Percentiles rank a stretch among this genome's conserved stretches.
phyloP scores from a whole-genome alignment of 768 basidiomycete species.

The Mycena indigotica region DNA sequence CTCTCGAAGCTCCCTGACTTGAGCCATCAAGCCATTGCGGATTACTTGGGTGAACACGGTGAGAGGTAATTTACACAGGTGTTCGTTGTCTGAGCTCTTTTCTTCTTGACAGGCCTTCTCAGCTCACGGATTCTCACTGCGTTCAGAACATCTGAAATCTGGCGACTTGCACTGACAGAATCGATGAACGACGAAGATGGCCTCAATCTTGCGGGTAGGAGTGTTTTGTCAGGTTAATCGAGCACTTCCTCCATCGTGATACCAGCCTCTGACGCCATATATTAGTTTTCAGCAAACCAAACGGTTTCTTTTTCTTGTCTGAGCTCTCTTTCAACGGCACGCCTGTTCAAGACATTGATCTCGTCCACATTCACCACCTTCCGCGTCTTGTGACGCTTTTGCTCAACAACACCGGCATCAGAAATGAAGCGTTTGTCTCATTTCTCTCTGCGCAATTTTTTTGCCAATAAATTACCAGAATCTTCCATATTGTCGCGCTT shows the following conservation, averaged over 20 bases:
- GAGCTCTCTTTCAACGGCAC: conserved; percentile 54
- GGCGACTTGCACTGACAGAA: conserved; percentile 45
- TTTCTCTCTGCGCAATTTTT: not conserved
- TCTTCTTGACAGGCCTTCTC: conserved; percentile 49
- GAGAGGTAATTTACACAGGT: too few relatives aligned
- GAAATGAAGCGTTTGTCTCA: conserved; percentile 59
- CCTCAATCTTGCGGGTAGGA: conserved; percentile 48
- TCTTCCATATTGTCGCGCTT: conserved; percentile 60
- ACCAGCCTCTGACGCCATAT: conserved; percentile 4
- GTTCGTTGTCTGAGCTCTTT: too few relatives aligned
- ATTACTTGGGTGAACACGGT: conserved; percentile 30
- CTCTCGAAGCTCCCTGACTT: conserved; percentile 32
- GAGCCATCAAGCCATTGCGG: conserved; percentile 47
- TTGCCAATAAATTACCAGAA: conserved; percentile 36
- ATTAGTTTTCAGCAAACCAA: conserved; percentile 53
- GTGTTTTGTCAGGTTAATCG: conserved; percentile 45
- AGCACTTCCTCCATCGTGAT: not conserved
- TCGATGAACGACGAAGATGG: conserved; percentile 52
- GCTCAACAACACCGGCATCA: conserved; percentile 56
- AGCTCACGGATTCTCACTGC: conserved; percentile 46
- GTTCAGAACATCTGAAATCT: conserved; percentile 49
- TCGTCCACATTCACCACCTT: conserved; percentile 56
- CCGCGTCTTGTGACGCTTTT: conserved; percentile 49
- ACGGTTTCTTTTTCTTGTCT: conserved; percentile 52
- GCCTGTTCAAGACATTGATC: conserved; percentile 47